Evolutionary conservation across 1,139 yeast species (phyloP).

Genomic region (Yamadazyma buinensis): DNA sequence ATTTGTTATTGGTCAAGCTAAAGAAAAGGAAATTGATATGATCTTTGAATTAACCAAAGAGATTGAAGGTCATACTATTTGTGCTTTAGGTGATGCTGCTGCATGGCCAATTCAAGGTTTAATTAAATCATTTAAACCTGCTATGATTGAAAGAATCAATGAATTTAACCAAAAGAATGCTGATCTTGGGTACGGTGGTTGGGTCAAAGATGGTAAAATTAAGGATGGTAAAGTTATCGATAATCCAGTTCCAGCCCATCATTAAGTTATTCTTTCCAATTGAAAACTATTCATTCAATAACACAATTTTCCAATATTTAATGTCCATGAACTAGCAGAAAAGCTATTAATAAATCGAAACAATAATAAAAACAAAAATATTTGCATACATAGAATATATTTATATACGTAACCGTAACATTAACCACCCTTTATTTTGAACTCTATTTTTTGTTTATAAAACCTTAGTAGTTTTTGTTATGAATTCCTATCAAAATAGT

Average conservation of each 20-base stretch:
- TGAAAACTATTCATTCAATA: no score
- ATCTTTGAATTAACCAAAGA: conserved; percentile 77
- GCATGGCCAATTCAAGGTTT: conserved; percentile 93
- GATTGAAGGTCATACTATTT: conserved; percentile 85
- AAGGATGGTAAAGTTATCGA: conserved; percentile 65
- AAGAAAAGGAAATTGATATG: conserved; percentile 76
- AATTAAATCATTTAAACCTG: conserved; percentile 77
- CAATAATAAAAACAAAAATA: neutral
- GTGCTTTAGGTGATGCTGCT: conserved; percentile 90
- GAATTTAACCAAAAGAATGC: conserved; percentile 38
- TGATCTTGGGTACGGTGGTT: conserved; percentile 65
- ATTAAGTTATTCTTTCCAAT: conserved; percentile 21
- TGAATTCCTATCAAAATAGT: no score
- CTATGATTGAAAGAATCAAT: conserved; percentile 69
- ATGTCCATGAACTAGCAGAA: no score
- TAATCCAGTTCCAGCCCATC: conserved; percentile 51
- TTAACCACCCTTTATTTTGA: no score
- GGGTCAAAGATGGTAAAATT: conserved; percentile 64
- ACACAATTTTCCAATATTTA: no score
- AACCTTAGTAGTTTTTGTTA: no score
- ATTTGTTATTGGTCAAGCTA: conserved; percentile 73
- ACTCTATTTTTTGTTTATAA: no score
- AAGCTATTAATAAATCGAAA: no score
- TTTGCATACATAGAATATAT: conserved; percentile 5
- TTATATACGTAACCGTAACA: conserved; percentile 3